A percentile compares a stretch with the other conserved stretches of the same genome.
phyloP scores from a whole-genome alignment of 345 rosid genomes.

The Nasturtium officinale region DNA sequence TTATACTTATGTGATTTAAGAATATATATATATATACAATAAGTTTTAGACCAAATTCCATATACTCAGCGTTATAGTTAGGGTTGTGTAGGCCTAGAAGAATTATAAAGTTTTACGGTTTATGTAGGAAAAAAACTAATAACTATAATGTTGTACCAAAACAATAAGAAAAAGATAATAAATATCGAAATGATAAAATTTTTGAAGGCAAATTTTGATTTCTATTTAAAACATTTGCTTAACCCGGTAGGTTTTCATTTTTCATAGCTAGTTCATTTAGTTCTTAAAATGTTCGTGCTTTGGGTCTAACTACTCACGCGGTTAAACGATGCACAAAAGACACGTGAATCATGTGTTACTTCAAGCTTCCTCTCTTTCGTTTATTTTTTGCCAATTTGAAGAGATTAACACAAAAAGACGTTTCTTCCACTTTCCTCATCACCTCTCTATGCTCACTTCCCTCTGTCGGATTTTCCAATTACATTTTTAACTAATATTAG shows the following conservation, averaged over 20 bases:
- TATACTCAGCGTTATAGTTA: not conserved
- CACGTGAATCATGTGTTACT: conserved; percentile 31
- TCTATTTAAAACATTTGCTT: not conserved
- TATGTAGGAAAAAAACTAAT: too few species aligned
- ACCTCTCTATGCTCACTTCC: conserved; percentile 21
- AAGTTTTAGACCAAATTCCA: too few species aligned
- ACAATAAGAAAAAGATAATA: too few species aligned
- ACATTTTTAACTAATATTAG: conserved; percentile 31
- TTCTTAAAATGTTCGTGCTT: not conserved
- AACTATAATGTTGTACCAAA: not conserved
- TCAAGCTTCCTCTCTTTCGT: conserved; percentile 2
- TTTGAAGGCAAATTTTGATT: not conserved
- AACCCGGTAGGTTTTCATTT: not conserved
- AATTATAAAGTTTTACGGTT: too few species aligned
- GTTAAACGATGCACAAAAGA: conserved; percentile 30
- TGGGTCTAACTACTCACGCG: conserved; percentile 17
- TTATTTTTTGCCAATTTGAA: conserved; percentile 11
- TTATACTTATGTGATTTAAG: not conserved
- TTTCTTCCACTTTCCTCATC: conserved; percentile 30
- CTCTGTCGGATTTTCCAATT: conserved; percentile 32
- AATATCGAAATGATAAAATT: not conserved
- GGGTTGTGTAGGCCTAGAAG: too few species aligned
- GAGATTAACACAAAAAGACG: conserved; percentile 33
- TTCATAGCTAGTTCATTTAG: not conserved
- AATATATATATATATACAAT: too few species aligned